phyloP scores from a whole-genome alignment of 2,329 filamentous ascomycete genomes.

The Zymoseptoria tritici region DNA sequence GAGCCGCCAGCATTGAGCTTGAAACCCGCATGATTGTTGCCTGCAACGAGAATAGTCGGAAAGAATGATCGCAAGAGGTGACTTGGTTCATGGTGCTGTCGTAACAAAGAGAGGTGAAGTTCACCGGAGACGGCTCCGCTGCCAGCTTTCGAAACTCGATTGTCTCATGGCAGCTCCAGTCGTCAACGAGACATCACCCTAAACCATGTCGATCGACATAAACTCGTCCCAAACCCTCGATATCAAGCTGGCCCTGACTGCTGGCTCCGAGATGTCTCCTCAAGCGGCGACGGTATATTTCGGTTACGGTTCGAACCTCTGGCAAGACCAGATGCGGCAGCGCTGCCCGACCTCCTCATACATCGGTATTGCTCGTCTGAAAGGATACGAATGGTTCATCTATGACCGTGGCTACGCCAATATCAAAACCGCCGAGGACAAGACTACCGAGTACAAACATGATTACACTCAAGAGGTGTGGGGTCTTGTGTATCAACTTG shows the following conservation, averaged over 20 bases:
- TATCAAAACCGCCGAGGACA: constrained; percentile 31
- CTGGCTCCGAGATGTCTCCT: not conserved
- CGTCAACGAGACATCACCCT: too few relatives aligned
- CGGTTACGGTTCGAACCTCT: constrained; percentile 65
- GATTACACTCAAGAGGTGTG: constrained; percentile 41
- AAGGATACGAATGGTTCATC: constrained; percentile 58
- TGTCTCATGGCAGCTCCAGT: too few relatives aligned
- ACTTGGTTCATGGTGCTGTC: too few relatives aligned
- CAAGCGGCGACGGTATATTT: constrained; percentile 36
- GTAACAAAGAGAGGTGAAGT: too few relatives aligned
- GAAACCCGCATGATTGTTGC: too few relatives aligned
- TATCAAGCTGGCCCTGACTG: not conserved
- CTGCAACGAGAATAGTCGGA: too few relatives aligned
- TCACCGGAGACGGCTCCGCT: too few relatives aligned
- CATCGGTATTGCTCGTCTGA: constrained; percentile 51
- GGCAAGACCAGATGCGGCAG: constrained; percentile 54
- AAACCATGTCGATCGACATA: not conserved
- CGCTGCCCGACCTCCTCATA: constrained; percentile 53
- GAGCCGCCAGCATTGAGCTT: too few relatives aligned
- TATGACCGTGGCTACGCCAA: constrained; percentile 62
- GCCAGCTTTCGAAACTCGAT: too few relatives aligned
- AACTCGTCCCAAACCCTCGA: not conserved
- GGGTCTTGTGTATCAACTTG: constrained; percentile 51
- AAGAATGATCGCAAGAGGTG: too few relatives aligned
- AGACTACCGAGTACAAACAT: constrained; percentile 1